Evolutionary conservation across 257 asterid genomes (phyloP).

Genomic region (Echium plantagineum): DNA sequence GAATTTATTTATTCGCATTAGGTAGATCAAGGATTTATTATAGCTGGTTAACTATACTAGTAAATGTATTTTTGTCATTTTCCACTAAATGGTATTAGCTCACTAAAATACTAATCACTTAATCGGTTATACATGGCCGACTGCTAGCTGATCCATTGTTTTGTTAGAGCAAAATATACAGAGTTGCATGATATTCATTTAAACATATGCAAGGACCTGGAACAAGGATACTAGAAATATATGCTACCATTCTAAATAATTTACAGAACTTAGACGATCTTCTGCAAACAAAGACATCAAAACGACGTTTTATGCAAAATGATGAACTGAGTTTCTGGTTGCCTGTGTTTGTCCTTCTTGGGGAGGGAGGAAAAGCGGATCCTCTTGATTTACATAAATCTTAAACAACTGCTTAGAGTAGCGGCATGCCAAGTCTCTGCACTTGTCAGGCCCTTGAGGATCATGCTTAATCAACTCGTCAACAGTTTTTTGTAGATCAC

Average conservation of each 20-base stretch:
- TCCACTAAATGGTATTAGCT: too few species aligned
- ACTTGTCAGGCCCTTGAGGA: slow-evolving; percentile 28
- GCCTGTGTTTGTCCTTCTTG: slow-evolving; percentile 1
- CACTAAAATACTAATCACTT: too few species aligned
- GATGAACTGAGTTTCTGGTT: neutral
- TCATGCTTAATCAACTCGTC: slow-evolving; percentile 35
- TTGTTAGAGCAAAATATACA: too few species aligned
- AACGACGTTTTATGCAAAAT: neutral
- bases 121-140: too few species aligned
- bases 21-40: too few species aligned
- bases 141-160: too few species aligned
- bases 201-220: neutral
- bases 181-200: neutral
- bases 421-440: slow-evolving; percentile 29
- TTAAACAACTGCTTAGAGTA: slow-evolving; percentile 52
- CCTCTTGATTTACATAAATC: slow-evolving; percentile 42
- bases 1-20: too few species aligned
- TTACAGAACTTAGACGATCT: neutral
- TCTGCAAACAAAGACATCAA: neutral
- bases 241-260: neutral
- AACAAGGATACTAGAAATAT: neutral
- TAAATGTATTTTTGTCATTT: too few species aligned
- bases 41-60: too few species aligned
- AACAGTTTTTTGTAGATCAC: slow-evolving; percentile 33
- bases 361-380: slow-evolving; percentile 33